Evolutionary conservation across 768 basidiomycete species (phyloP), one percentile per base, ranked within the genome.

Genomic region (Rhodosporidiobolus sp.): DNA sequence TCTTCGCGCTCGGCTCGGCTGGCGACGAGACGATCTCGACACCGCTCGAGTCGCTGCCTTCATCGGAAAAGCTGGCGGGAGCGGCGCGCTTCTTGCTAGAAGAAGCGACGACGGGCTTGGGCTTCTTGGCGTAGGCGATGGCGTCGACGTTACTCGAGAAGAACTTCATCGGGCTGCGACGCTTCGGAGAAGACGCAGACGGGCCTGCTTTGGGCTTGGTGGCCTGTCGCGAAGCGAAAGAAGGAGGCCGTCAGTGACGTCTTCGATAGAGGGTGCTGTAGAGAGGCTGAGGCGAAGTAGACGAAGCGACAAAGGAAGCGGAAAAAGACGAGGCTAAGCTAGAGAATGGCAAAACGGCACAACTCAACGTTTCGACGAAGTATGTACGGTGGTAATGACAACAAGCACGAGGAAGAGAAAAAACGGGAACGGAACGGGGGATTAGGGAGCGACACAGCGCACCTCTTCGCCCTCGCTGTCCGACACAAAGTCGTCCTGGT

Each of bases 151-250:
- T 35, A 20, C 11, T 26, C 4, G 14, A 20, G 57, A 58, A 58
- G 57, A 24, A 58, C 57, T 58, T 58, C 57, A 58, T 58, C 57
- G 57, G 57, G n/a, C 57, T 24, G 38, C 57, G 57, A 9, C 7
- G 55, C 20, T 20, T 32, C 4, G 55, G 34, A n/a, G n/a, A n/a
- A n/a, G n/a, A n/a, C n/a, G n/a, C n/a, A n/a, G n/a, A n/a, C 17
- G 55, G 19, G 34, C 28, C 12, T 30, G 55, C 34, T 30, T 53
- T 53, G 52, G 5, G 52, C 22, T 17, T 17, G 30, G 34, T 7
- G 26, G 55, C 8, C 28, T 28, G 55, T 28, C 34, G 57, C 57
- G 22, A 22, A 35, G 10, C 22, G 57, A 30, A 43, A 14, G 38
- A 4, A 38, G 10, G 48, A 49, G 48, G 17, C 6, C 19, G 48